Percentiles rank a stretch among this genome's conserved stretches.
phyloP scores from a whole-genome alignment of 2,329 filamentous ascomycete genomes.

The Penicillium nordicum region DNA sequence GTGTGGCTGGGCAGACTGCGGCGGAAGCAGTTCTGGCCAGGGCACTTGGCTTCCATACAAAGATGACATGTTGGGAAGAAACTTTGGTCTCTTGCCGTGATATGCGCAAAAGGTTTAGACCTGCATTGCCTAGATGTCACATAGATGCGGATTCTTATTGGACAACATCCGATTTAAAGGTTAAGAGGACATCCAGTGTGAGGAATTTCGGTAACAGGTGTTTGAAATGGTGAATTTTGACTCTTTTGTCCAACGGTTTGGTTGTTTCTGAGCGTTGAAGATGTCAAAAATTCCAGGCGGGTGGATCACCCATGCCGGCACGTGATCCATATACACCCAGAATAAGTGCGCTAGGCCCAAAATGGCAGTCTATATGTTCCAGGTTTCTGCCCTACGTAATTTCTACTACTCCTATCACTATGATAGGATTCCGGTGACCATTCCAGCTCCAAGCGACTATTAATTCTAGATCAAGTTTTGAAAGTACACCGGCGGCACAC shows the following conservation, averaged over 20 bases:
- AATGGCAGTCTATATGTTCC: background rate
- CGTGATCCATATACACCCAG: background rate
- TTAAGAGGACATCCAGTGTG: background rate
- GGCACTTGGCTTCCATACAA: slow-evolving; percentile 17
- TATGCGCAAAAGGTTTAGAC: background rate
- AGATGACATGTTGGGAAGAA: slow-evolving; percentile 29
- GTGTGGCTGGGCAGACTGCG: slow-evolving; percentile 19
- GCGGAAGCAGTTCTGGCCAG: slow-evolving; percentile 21
- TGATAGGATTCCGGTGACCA: background rate
- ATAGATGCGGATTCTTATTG: background rate
- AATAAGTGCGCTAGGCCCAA: background rate
- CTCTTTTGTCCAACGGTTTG: background rate
- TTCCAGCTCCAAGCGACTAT: background rate
- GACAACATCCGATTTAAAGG: background rate
- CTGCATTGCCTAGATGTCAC: background rate
- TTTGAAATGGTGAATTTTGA: background rate
- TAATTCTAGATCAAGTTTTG: background rate
- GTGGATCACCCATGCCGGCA: background rate
- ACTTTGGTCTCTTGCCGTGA: background rate
- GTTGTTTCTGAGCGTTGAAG: background rate
- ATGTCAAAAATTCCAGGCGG: slow-evolving; percentile 9
- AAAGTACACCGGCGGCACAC: background rate
- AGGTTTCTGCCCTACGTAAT: background rate
- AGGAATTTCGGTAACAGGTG: fast-evolving
- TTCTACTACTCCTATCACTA: background rate